Base-by-base conservation (phyloP, 495 filamentous ascomycete species). In the Talaromyces stipitatus region DNA sequence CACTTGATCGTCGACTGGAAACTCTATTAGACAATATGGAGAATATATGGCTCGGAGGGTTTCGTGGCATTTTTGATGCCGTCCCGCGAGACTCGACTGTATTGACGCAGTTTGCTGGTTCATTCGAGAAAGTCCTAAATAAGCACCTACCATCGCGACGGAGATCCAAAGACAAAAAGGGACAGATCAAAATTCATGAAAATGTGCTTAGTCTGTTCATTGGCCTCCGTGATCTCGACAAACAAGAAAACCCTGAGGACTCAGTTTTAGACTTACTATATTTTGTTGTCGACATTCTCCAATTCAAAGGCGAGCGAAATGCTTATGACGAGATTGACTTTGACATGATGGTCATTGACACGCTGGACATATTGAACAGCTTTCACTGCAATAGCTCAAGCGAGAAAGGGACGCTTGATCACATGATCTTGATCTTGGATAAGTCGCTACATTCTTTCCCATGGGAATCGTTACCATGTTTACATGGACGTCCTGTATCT, bases 271-370 rank as follows among this genome's bases (percentile, higher is more conserved):
- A 98, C 67, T 72, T 98, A 48, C 79, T 98, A 0, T 96, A 96
- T 69, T 97, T 97, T 64, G 89, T 97, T 8, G 85, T 97, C 4
- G 94, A 98, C 66, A 92, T 97, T 50, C 74, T 97, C 26, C 95
- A 97, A 70, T 98, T 97, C 70, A 89, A 95, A 60, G 94, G 94
- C 2, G 94, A 98, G 70, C 82, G 85, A 28, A 97, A 97, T 68
- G 94, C 95, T 2, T 97, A 96, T 72, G 95, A 97, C 65, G 94
- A 98, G 72, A 87, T 98, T 62, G 92, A 98, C 66, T 92, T 96
- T 61, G 94, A 98, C 64, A 80, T 83, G 68, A 91, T 97, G 78
- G 83, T 88, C 14, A 76, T 97, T 16, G 90, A 94, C 36, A 89
- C 88, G 1, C 78, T 86, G 6, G 90, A 95, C 66, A 89, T 90